A percentile compares a stretch with the other conserved stretches of the same genome.
phyloP scores from a whole-genome alignment of 23 red algal genomes.

The Chondrus crispus region DNA sequence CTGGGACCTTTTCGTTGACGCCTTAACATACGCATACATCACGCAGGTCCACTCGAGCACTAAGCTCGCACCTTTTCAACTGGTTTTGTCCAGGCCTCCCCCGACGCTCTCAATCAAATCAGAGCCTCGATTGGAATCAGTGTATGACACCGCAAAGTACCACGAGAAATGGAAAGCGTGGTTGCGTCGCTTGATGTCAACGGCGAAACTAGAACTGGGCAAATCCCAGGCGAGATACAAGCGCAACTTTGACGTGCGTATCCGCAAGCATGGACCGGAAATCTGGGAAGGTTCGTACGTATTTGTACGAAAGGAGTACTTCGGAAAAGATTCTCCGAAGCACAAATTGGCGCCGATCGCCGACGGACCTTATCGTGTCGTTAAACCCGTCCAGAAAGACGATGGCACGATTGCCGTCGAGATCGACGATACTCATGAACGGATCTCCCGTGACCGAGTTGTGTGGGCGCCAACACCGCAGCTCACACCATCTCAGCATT shows the following conservation, averaged over 20 bases:
- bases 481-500: too few species aligned
- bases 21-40: neutral
- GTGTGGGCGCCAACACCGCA: neutral
- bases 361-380: neutral
- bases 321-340: neutral
- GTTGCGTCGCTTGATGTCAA: neutral
- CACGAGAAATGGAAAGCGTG: neutral
- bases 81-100: neutral
- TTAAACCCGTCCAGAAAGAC: neutral
- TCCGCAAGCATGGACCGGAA: too few species aligned
- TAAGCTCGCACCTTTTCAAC: neutral
- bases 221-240: neutral
- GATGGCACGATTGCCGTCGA: neutral
- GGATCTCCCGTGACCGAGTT: neutral
- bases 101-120: neutral
- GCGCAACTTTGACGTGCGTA: slow-evolving; percentile 19
- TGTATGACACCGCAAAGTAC: neutral
- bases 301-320: neutral
- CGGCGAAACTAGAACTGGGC: too few species aligned
- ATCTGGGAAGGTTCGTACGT: too few species aligned
- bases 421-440: neutral
- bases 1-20: neutral
- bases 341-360: neutral
- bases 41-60: neutral
- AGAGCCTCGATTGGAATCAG: neutral